These are phyloP conservation scores for Collybia nuda DNA, from an alignment of 768 basidiomycete genomes.

Conservation along the genomic window DNA sequence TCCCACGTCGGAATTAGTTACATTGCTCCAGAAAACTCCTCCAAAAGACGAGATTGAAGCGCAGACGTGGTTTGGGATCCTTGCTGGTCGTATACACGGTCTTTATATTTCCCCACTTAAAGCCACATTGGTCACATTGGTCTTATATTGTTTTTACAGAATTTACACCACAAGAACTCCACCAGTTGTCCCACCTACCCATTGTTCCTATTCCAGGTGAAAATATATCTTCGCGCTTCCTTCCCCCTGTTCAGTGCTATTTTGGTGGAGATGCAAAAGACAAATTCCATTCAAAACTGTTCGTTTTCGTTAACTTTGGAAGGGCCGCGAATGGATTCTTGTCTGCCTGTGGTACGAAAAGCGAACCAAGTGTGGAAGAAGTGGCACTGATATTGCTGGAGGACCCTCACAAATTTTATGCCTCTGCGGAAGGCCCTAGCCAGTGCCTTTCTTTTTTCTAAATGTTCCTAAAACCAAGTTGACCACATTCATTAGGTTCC, in stretches of 20 bases:
- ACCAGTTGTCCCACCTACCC: conserved; percentile 50
- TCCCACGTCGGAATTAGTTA: conserved; percentile 55
- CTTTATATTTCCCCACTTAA: conserved; percentile 15
- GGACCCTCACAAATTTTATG: conserved; percentile 71
- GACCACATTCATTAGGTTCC: conserved; percentile 51
- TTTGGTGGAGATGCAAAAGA: conserved; percentile 52
- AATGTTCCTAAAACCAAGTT: not conserved
- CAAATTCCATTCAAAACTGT: conserved; percentile 76
- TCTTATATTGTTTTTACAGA: conserved; percentile 33
- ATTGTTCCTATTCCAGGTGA: conserved; percentile 64
- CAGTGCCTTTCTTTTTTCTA: conserved; percentile 46
- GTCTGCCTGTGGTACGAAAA: conserved; percentile 82
- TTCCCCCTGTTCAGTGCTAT: conserved; percentile 70
- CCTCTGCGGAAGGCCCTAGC: conserved; percentile 65
- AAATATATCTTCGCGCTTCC: conserved; percentile 36
- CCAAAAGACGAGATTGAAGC: conserved; percentile 57
- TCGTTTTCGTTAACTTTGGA: conserved; percentile 90
- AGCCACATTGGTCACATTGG: not conserved
- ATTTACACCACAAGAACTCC: conserved; percentile 57
- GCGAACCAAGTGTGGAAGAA: conserved; percentile 85
- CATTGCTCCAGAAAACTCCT: conserved; percentile 57
- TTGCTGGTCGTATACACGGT: conserved; percentile 67
- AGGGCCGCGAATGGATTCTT: conserved; percentile 80
- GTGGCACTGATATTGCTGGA: conserved; percentile 67
- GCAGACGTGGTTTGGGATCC: conserved; percentile 62